phyloP scores from a whole-genome alignment of 345 rosid genomes.

The Orychophragmus violaceus region DNA sequence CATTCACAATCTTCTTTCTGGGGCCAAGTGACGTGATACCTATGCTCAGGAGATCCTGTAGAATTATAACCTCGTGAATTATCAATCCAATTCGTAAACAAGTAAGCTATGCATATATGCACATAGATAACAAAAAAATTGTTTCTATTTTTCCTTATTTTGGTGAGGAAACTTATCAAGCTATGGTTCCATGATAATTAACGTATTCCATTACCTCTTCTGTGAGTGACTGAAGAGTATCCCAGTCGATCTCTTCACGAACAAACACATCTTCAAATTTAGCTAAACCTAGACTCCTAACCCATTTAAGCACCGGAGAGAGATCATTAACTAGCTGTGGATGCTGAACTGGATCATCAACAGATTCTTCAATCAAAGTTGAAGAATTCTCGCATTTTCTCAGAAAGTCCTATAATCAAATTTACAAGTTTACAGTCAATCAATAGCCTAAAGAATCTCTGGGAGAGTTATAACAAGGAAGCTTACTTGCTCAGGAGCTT shows the following conservation, averaged over 20 bases:
- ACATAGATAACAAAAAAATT: background rate
- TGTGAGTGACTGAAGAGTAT: slow-evolving; percentile 64
- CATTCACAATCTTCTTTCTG: slow-evolving; percentile 79
- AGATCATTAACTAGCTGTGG: slow-evolving; percentile 40
- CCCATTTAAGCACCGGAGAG: slow-evolving; percentile 65
- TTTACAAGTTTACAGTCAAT: background rate
- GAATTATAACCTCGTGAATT: background rate
- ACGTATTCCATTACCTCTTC: slow-evolving; percentile 56
- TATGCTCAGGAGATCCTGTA: slow-evolving; percentile 64
- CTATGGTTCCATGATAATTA: background rate
- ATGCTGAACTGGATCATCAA: slow-evolving; percentile 34
- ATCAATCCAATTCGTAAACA: background rate
- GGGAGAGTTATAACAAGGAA: background rate
- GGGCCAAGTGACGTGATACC: slow-evolving; percentile 91
- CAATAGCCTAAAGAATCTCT: background rate
- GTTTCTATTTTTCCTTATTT: background rate
- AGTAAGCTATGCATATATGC: background rate
- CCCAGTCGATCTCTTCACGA: slow-evolving; percentile 90
- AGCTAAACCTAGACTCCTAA: slow-evolving; percentile 52
- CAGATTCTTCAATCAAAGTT: slow-evolving; percentile 21
- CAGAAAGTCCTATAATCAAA: slow-evolving; percentile 33
- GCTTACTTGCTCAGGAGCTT: slow-evolving; percentile 40
- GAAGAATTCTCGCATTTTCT: slow-evolving; percentile 19
- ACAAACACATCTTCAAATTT: slow-evolving; percentile 63
- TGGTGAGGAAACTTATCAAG: background rate